Percentiles rank a stretch among this genome's conserved stretches.
These are phyloP conservation scores for Exophiala sp. DNA, from an alignment of 2,329 filamentous ascomycete species.

Conservation along the genomic window DNA sequence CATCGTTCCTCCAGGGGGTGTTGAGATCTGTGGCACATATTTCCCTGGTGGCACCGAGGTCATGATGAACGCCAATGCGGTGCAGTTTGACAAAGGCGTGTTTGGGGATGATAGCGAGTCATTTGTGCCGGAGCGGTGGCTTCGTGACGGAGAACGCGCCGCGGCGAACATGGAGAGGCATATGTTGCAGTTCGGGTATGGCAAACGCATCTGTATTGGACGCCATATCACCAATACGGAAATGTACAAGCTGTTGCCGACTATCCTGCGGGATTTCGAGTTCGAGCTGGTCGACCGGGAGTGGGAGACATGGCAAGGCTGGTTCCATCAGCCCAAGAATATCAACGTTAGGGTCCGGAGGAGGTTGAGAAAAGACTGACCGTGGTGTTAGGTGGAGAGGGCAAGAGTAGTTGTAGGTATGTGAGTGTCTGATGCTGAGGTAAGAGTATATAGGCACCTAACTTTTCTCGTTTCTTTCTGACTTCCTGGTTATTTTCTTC, in stretches of 20 bases:
- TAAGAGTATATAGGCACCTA: too few relatives aligned
- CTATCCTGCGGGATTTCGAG: conserved; percentile 19
- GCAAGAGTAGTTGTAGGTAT: too few relatives aligned
- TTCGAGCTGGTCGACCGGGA: conserved; percentile 12
- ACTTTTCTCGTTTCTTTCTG: too few relatives aligned
- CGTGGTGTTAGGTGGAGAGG: too few relatives aligned
- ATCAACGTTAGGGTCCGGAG: conserved; percentile 16
- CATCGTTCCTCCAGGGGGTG: conserved; percentile 41
- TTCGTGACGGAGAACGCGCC: conserved; percentile 14
- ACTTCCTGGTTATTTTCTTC: too few relatives aligned
- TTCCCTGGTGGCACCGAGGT: conserved; percentile 36
- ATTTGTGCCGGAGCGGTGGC: conserved; percentile 48
- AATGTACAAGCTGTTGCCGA: conserved; percentile 29
- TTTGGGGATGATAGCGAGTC: conserved; percentile 44
- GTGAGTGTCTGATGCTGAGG: too few relatives aligned
- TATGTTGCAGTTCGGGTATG: conserved; percentile 23
- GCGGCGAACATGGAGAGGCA: conserved; percentile 22
- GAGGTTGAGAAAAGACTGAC: too few relatives aligned
- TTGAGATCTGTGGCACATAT: conserved; percentile 32
- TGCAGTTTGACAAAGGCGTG: conserved; percentile 37
- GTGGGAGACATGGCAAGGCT: conserved; percentile 17
- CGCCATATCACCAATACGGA: conserved; percentile 28
- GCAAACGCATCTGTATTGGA: conserved; percentile 27
- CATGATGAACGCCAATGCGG: conserved; percentile 35
- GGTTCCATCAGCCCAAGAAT: conserved; percentile 20